Percentiles rank a stretch among this genome's conserved stretches.
Evolutionary conservation across 2,329 filamentous ascomycete species (phyloP).

Genomic region (Colletotrichum melonis): DNA sequence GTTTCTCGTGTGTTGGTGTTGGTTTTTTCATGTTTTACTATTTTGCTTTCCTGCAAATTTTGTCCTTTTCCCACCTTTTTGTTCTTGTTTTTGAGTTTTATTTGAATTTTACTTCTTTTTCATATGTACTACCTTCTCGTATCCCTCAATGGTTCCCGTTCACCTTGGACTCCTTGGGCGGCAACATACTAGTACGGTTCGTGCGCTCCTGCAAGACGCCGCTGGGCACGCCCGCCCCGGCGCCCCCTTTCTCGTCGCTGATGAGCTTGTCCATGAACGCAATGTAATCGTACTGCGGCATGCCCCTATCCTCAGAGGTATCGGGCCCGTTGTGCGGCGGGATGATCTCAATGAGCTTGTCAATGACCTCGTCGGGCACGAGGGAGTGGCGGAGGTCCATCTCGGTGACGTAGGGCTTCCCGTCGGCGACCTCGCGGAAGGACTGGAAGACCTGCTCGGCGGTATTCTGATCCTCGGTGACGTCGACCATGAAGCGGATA

Average conservation of each 20-base stretch:
- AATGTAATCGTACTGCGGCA: conserved; percentile 95
- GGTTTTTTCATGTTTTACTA: neutral
- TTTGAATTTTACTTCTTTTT: too few relatives aligned
- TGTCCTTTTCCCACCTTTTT: too few relatives aligned
- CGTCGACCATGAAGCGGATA: conserved; percentile 99
- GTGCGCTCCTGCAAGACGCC: conserved; percentile 49
- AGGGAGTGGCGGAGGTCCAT: conserved; percentile 95
- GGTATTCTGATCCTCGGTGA: conserved; percentile 98
- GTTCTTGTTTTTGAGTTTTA: too few relatives aligned
- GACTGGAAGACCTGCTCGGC: conserved; percentile 98
- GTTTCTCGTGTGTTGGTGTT: neutral
- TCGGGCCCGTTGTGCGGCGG: conserved; percentile 87
- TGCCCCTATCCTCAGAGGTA: conserved; percentile 83
- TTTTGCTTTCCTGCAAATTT: neutral
- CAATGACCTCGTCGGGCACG: conserved; percentile 96
- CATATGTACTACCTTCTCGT: too few relatives aligned
- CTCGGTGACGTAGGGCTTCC: conserved; percentile 98
- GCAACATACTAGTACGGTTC: conserved; percentile 46
- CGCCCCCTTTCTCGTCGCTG: conserved; percentile 48
- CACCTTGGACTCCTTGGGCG: conserved; percentile 46
- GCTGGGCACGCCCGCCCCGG: conserved; percentile 39
- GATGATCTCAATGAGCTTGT: conserved; percentile 89
- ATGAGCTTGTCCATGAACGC: conserved; percentile 95
- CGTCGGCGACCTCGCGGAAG: conserved; percentile 96
- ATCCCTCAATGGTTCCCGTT: conserved; percentile 46